Evolutionary conservation across 179 eudicot genomes (phyloP), one percentile per base, ranked within the genome.

Genomic region (Actinidia arguta): DNA sequence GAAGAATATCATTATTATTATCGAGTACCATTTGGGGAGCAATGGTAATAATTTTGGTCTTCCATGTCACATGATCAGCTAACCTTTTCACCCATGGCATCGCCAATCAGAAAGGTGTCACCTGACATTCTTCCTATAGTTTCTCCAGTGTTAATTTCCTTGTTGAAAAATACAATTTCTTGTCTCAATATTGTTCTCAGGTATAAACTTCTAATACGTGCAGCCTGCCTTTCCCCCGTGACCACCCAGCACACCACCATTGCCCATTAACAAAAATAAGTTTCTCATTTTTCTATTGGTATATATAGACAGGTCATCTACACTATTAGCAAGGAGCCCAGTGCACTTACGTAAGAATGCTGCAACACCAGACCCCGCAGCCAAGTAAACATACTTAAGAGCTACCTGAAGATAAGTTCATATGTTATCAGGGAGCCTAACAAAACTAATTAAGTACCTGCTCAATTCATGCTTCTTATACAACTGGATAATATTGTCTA

Each of bases 91-190:
- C 95, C 97, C 94, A 94, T 89, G 75, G 99, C 99, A 42, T 96
- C 96, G 85, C 93, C 97, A 80, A 96, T 96, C 55, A 93, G 97
- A 80, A 94, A 85, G 1, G 98, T 94, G 69, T 94, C 99, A 3
- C 98, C 96, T 52, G 99, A 96, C 96, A 94, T 93, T 61, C 96
- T 92, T 14, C 96, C 93, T 18, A 96, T 90, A 74, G 94, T 91
- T 82, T 94, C 95, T 59, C 99, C 99, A 0, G 99, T 93, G 16
- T 88, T 87, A 25, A 97, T 92, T 83, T 96, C 96, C 16, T 95
- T 93, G 87, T 96, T 98, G 69, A 96, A 96, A 82, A 92, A 96
- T 39, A 87, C 90, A 27, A 96, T 89, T 81, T 96, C 99, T 78
- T 96, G 99, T 59, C 92, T 86, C 36, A 94, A 82, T 47, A 96